A percentile compares a stretch with the other conserved stretches of the same genome.
Conservation (phyloP, 352 stramenopile genomes). For the Phytophthora quininea region DNA sequence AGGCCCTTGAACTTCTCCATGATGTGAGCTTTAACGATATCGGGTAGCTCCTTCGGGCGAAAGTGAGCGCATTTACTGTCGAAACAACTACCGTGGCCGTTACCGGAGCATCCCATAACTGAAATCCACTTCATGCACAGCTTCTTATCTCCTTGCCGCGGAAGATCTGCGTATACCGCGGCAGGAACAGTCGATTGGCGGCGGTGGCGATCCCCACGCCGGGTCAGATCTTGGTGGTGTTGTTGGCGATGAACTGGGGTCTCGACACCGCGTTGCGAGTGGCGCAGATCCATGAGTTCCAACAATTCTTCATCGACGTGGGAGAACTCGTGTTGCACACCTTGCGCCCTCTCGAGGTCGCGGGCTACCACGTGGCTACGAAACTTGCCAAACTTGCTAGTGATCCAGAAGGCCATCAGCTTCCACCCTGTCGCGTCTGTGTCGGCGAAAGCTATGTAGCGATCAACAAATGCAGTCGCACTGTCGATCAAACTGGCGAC, state of each 20-base stretch:
- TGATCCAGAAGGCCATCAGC: conserved; percentile 16
- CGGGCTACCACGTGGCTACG: background rate
- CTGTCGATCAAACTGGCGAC: conserved; percentile 1
- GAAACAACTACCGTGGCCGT: conserved; percentile 9
- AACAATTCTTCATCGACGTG: conserved; percentile 14
- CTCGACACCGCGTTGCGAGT: background rate
- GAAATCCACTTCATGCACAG: conserved; percentile 16
- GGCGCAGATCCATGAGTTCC: conserved; percentile 1
- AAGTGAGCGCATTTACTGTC: conserved; percentile 13
- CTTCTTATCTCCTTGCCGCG: background rate
- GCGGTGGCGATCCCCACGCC: background rate
- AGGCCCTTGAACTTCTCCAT: background rate
- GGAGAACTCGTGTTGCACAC: conserved; percentile 1
- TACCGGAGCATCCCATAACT: background rate
- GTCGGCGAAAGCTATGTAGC: conserved; percentile 2
- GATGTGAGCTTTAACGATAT: conserved; percentile 5
- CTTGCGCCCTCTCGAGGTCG: background rate
- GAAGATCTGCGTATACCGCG: background rate
- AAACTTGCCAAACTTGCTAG: conserved; percentile 18
- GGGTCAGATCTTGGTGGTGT: background rate
- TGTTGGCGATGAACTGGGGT: background rate
- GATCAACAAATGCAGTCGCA: background rate
- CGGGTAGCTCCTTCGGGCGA: background rate
- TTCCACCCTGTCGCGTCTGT: conserved; percentile 8
- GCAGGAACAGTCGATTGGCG: background rate